Conservation (phyloP, 495 filamentous ascomycete species). For the Penicillium mononematosum region DNA sequence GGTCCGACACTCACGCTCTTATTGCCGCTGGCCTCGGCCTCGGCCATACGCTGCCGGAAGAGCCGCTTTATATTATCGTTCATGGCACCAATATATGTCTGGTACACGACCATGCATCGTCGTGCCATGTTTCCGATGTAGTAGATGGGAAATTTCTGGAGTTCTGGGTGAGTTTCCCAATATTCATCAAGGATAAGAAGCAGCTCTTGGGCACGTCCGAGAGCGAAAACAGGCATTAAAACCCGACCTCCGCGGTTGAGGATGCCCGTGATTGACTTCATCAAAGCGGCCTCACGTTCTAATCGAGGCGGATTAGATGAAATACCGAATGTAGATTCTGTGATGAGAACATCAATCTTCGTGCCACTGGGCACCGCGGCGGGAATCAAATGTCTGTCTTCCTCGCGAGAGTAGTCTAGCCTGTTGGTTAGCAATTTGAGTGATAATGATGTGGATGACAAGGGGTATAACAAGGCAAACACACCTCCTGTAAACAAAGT, state of each 20-base stretch:
- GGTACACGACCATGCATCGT: conserved; percentile 98
- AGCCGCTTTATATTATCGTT: conserved; percentile 96
- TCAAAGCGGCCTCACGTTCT: conserved; percentile 86
- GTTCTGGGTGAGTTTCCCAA: conserved; percentile 83
- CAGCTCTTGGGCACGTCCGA: conserved; percentile 90
- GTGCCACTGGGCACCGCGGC: conserved; percentile 80
- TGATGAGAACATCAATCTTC: conserved; percentile 93
- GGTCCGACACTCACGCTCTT: conserved; percentile 75
- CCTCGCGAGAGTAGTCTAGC: conserved; percentile 84
- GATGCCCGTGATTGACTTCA: conserved; percentile 90
- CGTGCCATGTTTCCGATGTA: conserved; percentile 91
- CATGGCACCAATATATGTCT: conserved; percentile 96
- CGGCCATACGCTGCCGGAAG: conserved; percentile 81
- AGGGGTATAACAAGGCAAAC: not conserved
- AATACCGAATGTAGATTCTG: conserved; percentile 94
- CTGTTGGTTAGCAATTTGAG: not conserved
- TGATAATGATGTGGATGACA: not conserved
- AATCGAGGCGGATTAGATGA: conserved; percentile 83
- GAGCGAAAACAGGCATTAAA: conserved; percentile 91
- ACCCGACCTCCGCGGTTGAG: conserved; percentile 89
- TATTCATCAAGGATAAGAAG: conserved; percentile 95
- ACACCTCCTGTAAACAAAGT: conserved; percentile 82
- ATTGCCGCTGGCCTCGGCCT: conserved; percentile 73
- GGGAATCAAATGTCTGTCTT: conserved; percentile 90
- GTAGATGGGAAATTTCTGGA: conserved; percentile 89